Conservation (phyloP, 306 rosid species). For the Quercus mongolica region DNA sequence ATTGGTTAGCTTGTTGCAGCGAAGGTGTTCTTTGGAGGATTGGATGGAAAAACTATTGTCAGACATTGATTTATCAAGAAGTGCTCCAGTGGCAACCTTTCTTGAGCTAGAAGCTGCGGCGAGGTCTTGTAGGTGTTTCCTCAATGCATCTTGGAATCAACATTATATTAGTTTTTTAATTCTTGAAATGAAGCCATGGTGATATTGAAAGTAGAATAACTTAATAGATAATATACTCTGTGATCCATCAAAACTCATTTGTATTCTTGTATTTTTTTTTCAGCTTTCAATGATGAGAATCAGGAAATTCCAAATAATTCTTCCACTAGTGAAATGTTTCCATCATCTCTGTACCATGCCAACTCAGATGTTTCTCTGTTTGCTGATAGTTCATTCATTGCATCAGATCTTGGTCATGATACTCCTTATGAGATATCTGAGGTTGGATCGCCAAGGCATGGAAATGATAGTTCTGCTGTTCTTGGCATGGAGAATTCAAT, state of each 20-base stretch:
- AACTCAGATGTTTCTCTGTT: conserved; percentile 38
- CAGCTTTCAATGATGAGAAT: conserved; percentile 59
- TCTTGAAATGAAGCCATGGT: not conserved
- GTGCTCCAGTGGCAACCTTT: conserved; percentile 71
- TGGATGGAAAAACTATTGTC: conserved; percentile 84
- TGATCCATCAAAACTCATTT: not conserved
- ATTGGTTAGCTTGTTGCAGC: conserved; percentile 53
- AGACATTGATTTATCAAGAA: conserved; percentile 82
- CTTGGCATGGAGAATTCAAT: conserved; percentile 33
- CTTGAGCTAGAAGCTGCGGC: conserved; percentile 98
- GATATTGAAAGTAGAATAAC: conserved; percentile 4
- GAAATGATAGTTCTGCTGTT: conserved; percentile 34
- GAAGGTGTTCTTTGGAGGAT: conserved; percentile 69
- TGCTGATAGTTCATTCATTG: conserved; percentile 40
- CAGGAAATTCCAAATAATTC: conserved; percentile 44
- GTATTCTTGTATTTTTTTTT: conserved; percentile 25
- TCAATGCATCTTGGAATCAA: conserved; percentile 15
- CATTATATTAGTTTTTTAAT: not conserved
- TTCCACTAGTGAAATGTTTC: conserved; percentile 34
- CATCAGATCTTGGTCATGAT: conserved; percentile 56
- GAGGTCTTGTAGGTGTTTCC: conserved; percentile 69
- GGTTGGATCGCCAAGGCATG: conserved; percentile 49
- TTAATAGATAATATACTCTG: conserved; percentile 1
- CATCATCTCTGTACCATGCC: conserved; percentile 33
- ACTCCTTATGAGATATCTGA: conserved; percentile 56